Evolutionary conservation across 2,329 filamentous ascomycete species (phyloP).

Genomic region (Alternaria sp.): DNA sequence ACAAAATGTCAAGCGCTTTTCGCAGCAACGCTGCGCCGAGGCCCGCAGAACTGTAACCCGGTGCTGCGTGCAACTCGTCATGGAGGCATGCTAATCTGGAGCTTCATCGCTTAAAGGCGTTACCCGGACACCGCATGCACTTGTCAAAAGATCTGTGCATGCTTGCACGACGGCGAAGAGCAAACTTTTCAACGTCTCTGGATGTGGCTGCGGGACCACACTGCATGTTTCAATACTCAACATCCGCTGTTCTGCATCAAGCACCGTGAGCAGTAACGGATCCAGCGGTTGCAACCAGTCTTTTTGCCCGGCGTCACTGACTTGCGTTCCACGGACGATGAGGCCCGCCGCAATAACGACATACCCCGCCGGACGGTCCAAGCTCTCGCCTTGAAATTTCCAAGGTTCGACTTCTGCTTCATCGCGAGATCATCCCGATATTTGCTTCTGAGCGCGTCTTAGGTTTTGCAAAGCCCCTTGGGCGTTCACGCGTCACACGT

Average conservation of each 20-base stretch:
- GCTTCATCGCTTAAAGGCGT: slow-evolving; percentile 31
- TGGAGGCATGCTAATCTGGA: slow-evolving; percentile 24
- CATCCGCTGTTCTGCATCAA: slow-evolving; percentile 14
- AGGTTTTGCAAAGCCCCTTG: slow-evolving; percentile 9
- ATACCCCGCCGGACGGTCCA: slow-evolving; percentile 31
- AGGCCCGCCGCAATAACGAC: slow-evolving; percentile 26
- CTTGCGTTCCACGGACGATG: slow-evolving; percentile 25
- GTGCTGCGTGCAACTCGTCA: slow-evolving; percentile 25
- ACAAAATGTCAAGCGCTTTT: slow-evolving; percentile 25
- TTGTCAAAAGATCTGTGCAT: slow-evolving; percentile 36
- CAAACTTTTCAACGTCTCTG: slow-evolving; percentile 40
- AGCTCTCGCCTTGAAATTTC: slow-evolving; percentile 24
- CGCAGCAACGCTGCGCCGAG: slow-evolving; percentile 21
- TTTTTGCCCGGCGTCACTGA: slow-evolving; percentile 13
- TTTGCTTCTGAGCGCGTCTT: slow-evolving; percentile 15
- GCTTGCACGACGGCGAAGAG: slow-evolving; percentile 30
- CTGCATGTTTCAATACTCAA: slow-evolving; percentile 38
- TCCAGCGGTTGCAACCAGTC: slow-evolving; percentile 16
- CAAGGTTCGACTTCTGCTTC: slow-evolving; percentile 28
- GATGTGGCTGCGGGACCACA: slow-evolving; percentile 27
- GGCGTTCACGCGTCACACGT: slow-evolving; percentile 12
- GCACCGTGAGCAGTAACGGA: slow-evolving; percentile 11
- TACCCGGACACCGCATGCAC: slow-evolving; percentile 31
- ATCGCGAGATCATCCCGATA: slow-evolving; percentile 23
- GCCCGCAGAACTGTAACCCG: slow-evolving; percentile 15